Base-by-base conservation (phyloP, 139 green algal genomes). In the Chlamydomonas urium region DNA sequence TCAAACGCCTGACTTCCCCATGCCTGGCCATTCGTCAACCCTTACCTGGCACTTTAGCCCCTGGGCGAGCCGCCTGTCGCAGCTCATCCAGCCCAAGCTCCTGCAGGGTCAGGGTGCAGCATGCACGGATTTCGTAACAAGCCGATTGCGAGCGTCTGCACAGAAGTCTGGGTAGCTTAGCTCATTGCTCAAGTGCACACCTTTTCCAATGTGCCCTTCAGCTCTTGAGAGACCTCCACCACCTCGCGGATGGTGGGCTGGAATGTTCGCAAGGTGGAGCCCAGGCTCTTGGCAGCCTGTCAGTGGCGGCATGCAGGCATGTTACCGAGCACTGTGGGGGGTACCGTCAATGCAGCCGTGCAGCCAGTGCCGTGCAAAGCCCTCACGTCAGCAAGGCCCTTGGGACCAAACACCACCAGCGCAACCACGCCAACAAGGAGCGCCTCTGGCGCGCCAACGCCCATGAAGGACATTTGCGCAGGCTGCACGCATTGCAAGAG, bases 361-460 rank as follows among this genome's bases (percentile, higher is more conserved):
- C n/a, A n/a, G n/a, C n/a, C n/a, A n/a, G n/a, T n/a, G n/a, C n/a
- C n/a, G n/a, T n/a, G n/a, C 42, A 53, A 19, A 63, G 34, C 17
- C 59, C 76, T 72, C 47, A 91, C 89, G 56, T 97, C 88, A 17
- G 96, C 96, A 17, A 99, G 81, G 8, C 95, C 95, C 75, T 98
- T 98, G 29, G 95, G 95, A 1, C 95, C 95, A 81, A 99, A 99
- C 5, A 99, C 92, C 17, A 99, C 77, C 21, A 99, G 77, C 2
- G 95, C 94, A n/a, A 99, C 95, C 1, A 98, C 90, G 2, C 85
- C 95, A 0, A 99, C 94, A 1, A 99, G 86, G 2, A 99, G 45
- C 17, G 94, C 95, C 65, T 99, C 95, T 1, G 95, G 95, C 0
- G 95, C 94, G 1, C 95, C 95, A 29, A 99, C 95, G 1, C 95